Percentiles rank a stretch among this genome's conserved stretches.
Evolutionary conservation across 2,329 filamentous ascomycete genomes (phyloP).

Genomic region (Exophiala xenobiotica): DNA sequence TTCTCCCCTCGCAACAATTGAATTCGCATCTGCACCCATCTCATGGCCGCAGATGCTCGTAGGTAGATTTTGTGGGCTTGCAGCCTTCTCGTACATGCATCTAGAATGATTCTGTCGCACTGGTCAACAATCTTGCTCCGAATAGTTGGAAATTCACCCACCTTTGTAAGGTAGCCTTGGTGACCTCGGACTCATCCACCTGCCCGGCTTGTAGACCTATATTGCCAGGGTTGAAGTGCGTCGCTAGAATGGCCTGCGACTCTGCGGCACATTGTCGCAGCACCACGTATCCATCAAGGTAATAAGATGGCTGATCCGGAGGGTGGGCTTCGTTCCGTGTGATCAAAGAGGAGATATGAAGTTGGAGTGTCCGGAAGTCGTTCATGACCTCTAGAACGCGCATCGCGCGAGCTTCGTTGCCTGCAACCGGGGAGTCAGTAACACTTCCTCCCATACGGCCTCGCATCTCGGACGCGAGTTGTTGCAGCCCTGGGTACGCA

Average conservation of each 20-base stretch:
- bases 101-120: constrained; percentile 56
- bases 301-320: constrained; percentile 53
- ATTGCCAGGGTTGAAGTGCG: constrained; percentile 51
- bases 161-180: constrained; percentile 58
- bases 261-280: constrained; percentile 57
- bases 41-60: constrained; percentile 55
- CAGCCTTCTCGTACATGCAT: constrained; percentile 60
- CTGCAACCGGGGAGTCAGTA: constrained; percentile 39
- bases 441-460: background rate
- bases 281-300: constrained; percentile 59
- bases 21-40: constrained; percentile 58
- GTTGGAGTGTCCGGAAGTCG: constrained; percentile 62
- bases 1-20: constrained; percentile 53
- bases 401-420: constrained; percentile 63
- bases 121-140: constrained; percentile 22
- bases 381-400: constrained; percentile 63
- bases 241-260: constrained; percentile 55
- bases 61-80: constrained; percentile 62
- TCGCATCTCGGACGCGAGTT: constrained; percentile 10
- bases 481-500: constrained; percentile 18
- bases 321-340: constrained; percentile 52
- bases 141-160: constrained; percentile 36
- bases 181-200: constrained; percentile 50
- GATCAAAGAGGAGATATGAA: constrained; percentile 49
- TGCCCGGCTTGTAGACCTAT: constrained; percentile 33